phyloP scores from a whole-genome alignment of 306 rosid genomes.

The Adenanthera pavonina region DNA sequence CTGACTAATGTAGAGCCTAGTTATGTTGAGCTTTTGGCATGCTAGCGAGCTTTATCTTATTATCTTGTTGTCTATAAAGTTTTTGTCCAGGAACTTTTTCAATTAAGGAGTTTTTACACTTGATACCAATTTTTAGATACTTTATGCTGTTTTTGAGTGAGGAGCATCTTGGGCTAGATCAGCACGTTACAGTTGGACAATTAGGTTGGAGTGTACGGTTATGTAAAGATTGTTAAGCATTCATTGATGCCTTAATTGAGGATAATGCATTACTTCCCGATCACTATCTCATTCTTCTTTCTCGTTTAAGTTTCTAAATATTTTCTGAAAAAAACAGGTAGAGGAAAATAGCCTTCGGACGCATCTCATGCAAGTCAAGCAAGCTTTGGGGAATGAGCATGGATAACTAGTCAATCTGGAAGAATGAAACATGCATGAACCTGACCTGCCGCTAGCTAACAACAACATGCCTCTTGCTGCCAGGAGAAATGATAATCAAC shows the following conservation, averaged over 20 bases:
- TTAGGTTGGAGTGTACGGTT: neutral
- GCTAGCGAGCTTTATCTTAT: neutral
- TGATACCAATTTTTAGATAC: neutral
- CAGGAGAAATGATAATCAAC: constrained; percentile 33
- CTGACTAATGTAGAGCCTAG: neutral
- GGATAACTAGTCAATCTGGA: constrained; percentile 45
- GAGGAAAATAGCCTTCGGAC: constrained; percentile 82
- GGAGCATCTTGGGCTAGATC: neutral
- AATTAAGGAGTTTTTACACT: neutral
- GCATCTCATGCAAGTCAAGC: constrained; percentile 66
- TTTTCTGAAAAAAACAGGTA: constrained; percentile 56
- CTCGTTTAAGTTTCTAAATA: constrained; percentile 36
- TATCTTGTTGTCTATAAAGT: constrained; percentile 10
- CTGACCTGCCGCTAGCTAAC: constrained; percentile 52
- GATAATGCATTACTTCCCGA: constrained; percentile 25
- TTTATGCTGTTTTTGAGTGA: neutral
- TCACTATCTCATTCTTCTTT: neutral
- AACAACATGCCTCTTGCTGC: constrained; percentile 27
- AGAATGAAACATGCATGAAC: constrained; percentile 41
- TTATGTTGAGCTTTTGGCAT: neutral
- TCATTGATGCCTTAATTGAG: constrained; percentile 19
- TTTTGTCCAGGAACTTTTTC: constrained; percentile 1
- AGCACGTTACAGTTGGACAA: neutral
- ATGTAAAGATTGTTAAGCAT: neutral
- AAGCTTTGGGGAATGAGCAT: constrained; percentile 45